These are phyloP conservation scores for Eimeria sp. DNA, from an alignment of 169 alveolate species.

Conservation along the genomic window DNA sequence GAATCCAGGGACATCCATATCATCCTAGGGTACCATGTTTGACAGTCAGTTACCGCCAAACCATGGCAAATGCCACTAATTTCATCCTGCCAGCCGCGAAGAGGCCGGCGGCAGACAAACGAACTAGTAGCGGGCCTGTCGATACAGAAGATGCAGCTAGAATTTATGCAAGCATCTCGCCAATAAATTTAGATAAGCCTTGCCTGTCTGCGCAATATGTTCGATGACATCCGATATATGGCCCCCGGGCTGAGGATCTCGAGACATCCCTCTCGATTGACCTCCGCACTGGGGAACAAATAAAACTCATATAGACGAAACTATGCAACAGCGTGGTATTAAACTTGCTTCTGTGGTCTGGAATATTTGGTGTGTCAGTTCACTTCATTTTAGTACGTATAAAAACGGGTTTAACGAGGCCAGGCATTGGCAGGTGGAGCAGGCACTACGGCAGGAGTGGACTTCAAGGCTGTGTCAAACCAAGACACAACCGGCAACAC, in stretches of 20 bases:
- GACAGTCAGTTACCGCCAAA: neutral
- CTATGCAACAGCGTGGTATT: neutral
- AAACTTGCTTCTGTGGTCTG: neutral
- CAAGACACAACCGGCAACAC: no score
- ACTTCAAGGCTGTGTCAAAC: neutral
- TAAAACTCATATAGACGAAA: neutral
- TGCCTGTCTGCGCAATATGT: neutral
- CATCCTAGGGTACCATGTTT: neutral
- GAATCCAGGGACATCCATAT: neutral
- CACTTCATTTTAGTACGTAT: neutral
- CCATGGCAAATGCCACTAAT: neutral
- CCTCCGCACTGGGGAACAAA: neutral
- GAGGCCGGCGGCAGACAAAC: neutral
- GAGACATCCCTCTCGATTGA: conserved; percentile 7
- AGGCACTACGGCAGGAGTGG: neutral
- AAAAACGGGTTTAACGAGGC: neutral
- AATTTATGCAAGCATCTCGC: neutral
- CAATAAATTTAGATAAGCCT: neutral
- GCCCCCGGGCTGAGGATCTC: neutral
- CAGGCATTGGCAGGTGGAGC: neutral
- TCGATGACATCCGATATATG: neutral
- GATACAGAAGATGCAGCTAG: neutral
- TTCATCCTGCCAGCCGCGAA: neutral
- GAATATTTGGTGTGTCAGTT: neutral
- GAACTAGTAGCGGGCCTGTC: neutral